These are phyloP conservation scores for Geotrichum ghanense DNA, from an alignment of 805 yeast genomes.

Conservation along the genomic window DNA sequence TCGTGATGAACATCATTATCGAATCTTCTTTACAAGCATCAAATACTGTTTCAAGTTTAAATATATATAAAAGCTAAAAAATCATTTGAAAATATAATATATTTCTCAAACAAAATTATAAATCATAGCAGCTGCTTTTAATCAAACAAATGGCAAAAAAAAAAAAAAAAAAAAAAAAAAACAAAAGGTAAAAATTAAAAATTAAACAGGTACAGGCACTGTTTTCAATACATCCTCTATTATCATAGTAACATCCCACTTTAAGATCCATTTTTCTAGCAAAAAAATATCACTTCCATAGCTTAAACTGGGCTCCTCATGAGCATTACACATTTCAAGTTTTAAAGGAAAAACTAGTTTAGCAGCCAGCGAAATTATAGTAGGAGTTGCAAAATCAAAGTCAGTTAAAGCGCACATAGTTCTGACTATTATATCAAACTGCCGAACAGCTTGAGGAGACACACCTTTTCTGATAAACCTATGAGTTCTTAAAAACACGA, in stretches of 20 bases:
- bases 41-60: too few relatives aligned
- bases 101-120: too few relatives aligned
- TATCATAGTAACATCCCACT: conserved; percentile 37
- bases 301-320: conserved; percentile 39
- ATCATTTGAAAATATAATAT: too few relatives aligned
- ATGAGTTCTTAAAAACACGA: conserved; percentile 42
- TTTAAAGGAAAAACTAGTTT: conserved; percentile 38
- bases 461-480: conserved; percentile 43
- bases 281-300: conserved; percentile 45
- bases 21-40: too few relatives aligned
- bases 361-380: conserved; percentile 39
- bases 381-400: conserved; percentile 38
- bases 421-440: conserved; percentile 30
- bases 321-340: conserved; percentile 29
- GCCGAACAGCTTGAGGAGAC: conserved; percentile 35
- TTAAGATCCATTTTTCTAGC: conserved; percentile 30
- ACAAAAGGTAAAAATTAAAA: background rate
- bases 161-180: too few relatives aligned
- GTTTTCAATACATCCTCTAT: conserved; percentile 40
- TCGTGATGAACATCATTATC: too few relatives aligned
- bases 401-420: conserved; percentile 33
- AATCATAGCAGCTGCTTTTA: too few relatives aligned
- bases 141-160: too few relatives aligned
- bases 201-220: conserved; percentile 41
- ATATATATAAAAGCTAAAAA: too few relatives aligned